phyloP scores from a whole-genome alignment of 768 basidiomycete species.

The Sutorius australiensis region DNA sequence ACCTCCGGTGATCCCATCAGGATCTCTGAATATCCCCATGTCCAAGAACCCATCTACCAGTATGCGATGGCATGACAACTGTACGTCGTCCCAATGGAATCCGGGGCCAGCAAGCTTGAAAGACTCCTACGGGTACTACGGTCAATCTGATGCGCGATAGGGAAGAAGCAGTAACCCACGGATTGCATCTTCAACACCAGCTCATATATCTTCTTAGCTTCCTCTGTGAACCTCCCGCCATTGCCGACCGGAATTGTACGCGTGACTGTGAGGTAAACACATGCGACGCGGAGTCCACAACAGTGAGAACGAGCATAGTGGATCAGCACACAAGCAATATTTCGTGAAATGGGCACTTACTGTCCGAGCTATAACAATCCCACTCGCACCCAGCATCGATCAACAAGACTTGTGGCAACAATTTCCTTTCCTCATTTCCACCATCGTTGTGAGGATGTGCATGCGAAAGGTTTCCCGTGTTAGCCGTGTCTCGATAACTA shows the following conservation, averaged over 20 bases:
- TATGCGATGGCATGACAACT: slow-evolving; percentile 76
- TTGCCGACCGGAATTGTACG: slow-evolving; percentile 94
- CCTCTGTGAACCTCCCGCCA: slow-evolving; percentile 80
- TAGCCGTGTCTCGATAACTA: slow-evolving; percentile 48
- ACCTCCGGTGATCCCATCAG: slow-evolving; percentile 35
- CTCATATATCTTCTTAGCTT: slow-evolving; percentile 79
- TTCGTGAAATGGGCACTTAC: slow-evolving; percentile 30
- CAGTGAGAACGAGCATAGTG: neutral
- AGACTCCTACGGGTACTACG: slow-evolving; percentile 49
- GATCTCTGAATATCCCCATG: slow-evolving; percentile 82
- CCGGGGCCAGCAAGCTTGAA: slow-evolving; percentile 69
- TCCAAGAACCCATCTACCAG: slow-evolving; percentile 79
- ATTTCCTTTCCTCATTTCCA: slow-evolving; percentile 25
- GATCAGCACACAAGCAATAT: neutral
- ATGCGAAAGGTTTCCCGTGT: slow-evolving; percentile 45
- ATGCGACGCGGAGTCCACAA: slow-evolving; percentile 2
- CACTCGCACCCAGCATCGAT: slow-evolving; percentile 97
- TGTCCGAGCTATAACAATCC: slow-evolving; percentile 62
- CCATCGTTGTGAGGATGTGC: slow-evolving; percentile 21
- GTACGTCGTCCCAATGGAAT: slow-evolving; percentile 88
- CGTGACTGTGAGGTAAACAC: slow-evolving; percentile 54
- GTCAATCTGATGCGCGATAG: neutral
- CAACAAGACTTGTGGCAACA: slow-evolving; percentile 71
- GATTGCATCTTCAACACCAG: slow-evolving; percentile 90
- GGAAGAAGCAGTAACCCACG: slow-evolving; percentile 34